Evolutionary conservation across 164 flowering plant genomes (phyloP), one percentile per base, ranked within the genome.

Genomic region (Stephania yunnanensis): DNA sequence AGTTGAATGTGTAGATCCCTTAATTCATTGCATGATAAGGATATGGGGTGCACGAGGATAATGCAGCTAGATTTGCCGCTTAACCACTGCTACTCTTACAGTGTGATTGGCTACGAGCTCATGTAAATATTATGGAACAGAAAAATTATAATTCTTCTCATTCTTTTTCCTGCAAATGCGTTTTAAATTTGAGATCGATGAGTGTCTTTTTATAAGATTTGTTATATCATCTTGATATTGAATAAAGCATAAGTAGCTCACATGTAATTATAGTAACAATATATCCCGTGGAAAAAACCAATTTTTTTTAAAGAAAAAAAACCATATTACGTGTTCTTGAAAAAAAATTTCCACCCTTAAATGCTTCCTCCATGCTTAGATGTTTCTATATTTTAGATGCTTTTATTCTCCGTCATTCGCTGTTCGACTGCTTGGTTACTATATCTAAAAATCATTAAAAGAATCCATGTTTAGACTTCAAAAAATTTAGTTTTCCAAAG

Each of bases 41-140:
- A 6, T 19, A 3, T 3, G 19, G 0, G 13, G 55, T 50, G 55
- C 15, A 10, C 55, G 15, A 15, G 55, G 11, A 3, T 50, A 11
- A 9, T 50, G 55, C 55, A 15, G 76, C 48, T 74, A 13, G 46
- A 36, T 42, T 5, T 30, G n/a, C 71, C 12, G 46, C 36, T 69
- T 15, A 11, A 25, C 13, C 45, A 30, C n/a, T 15, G 71, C 46
- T 69, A 31, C 46, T 44, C 19, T 9, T 0, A 9, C 19, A 15
- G 15, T 1, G 13, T 10, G 15, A 0, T 10, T 50, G 55, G 17
- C 55, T 50, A 0, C 0, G 11, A 7, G 55, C 74, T 67, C 84
- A 20, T 86, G 83, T 80, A 82, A 71, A 82, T 84, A 86, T 36
- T 25, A 31, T 69, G 71, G 73, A 52, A 42, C 22, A 55, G 30